Percentiles rank a stretch among this genome's conserved stretches.
Conservation (phyloP, 2,329 filamentous ascomycete species). For the Colletotrichum sojae region DNA sequence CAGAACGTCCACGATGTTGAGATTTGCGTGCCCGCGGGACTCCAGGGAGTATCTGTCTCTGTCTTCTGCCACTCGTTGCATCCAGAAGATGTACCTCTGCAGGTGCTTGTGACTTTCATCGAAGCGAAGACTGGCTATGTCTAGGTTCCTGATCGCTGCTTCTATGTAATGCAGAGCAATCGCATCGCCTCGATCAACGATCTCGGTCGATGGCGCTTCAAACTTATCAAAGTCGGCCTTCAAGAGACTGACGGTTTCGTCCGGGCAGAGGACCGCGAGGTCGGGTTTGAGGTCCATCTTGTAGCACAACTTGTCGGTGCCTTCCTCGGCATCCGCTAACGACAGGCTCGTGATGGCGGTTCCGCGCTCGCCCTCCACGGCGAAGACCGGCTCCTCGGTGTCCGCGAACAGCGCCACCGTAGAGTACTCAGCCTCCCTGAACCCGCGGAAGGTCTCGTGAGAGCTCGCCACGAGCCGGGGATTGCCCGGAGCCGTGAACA, state of each 20-base stretch:
- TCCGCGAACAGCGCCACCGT: conserved; percentile 1
- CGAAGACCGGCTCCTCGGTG: conserved; percentile 8
- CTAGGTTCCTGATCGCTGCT: neutral
- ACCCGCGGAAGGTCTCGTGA: conserved; percentile 14
- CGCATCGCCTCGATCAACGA: conserved; percentile 14
- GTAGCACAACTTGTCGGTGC: conserved; percentile 8
- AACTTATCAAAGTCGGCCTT: neutral
- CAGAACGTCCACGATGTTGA: conserved; percentile 3
- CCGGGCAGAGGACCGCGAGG: neutral
- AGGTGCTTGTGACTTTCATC: neutral
- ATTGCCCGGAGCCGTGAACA: conserved; percentile 2
- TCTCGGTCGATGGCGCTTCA: neutral
- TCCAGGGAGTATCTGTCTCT: conserved; percentile 5
- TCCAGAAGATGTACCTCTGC: conserved; percentile 17
- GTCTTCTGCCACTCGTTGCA: neutral
- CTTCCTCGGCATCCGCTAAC: conserved; percentile 2
- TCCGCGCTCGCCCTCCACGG: conserved; percentile 11
- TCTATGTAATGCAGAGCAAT: conserved; percentile 23
- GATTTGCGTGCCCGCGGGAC: neutral
- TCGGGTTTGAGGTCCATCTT: conserved; percentile 8
- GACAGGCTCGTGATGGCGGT: conserved; percentile 24
- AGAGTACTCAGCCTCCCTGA: conserved; percentile 16
- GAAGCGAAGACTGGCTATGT: neutral
- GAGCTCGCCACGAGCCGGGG: neutral
- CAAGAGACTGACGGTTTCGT: neutral